phyloP scores from a whole-genome alignment of 2,329 filamentous ascomycete species.

The Thermomyces lanuginosus region DNA sequence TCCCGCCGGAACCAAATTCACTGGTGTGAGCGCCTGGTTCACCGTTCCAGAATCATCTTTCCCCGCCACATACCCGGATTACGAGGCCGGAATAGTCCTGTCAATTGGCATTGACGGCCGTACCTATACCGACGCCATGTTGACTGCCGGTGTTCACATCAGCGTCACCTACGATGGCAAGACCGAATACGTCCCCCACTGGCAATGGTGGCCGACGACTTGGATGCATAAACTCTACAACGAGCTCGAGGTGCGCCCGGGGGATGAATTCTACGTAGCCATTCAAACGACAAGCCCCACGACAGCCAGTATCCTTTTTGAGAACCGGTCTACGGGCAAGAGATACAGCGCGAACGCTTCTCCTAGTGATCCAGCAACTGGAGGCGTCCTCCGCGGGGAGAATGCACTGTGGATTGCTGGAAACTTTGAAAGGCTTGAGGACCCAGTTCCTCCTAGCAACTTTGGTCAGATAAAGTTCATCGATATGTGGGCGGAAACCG shows the following conservation, averaged over 20 bases:
- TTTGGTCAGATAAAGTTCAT: constrained; percentile 31
- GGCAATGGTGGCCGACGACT: constrained; percentile 45
- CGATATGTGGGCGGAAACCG: constrained; percentile 15
- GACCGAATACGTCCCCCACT: constrained; percentile 41
- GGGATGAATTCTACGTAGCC: constrained; percentile 29
- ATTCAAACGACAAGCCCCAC: constrained; percentile 27
- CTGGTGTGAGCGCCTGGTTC: constrained; percentile 29
- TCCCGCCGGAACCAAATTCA: constrained; percentile 33
- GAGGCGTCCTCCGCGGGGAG: constrained; percentile 33
- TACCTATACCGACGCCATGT: constrained; percentile 37
- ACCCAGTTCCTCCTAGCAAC: constrained; percentile 31
- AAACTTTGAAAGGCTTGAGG: constrained; percentile 29
- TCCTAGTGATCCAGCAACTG: constrained; percentile 28
- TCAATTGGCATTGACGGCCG: constrained; percentile 49
- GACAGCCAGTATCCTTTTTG: constrained; percentile 31
- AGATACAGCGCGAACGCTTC: constrained; percentile 36
- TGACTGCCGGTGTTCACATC: constrained; percentile 44
- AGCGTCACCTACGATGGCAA: constrained; percentile 25
- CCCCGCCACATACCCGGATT: constrained; percentile 21
- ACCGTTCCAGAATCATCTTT: constrained; percentile 35
- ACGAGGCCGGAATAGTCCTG: constrained; percentile 35
- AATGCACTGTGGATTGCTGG: constrained; percentile 51
- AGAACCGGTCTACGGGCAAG: constrained; percentile 38
- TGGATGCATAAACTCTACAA: too few relatives aligned
- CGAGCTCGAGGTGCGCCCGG: constrained; percentile 30